phyloP scores from a whole-genome alignment of 2,329 filamentous ascomycete genomes.

The Ceratocystis cubensis region DNA sequence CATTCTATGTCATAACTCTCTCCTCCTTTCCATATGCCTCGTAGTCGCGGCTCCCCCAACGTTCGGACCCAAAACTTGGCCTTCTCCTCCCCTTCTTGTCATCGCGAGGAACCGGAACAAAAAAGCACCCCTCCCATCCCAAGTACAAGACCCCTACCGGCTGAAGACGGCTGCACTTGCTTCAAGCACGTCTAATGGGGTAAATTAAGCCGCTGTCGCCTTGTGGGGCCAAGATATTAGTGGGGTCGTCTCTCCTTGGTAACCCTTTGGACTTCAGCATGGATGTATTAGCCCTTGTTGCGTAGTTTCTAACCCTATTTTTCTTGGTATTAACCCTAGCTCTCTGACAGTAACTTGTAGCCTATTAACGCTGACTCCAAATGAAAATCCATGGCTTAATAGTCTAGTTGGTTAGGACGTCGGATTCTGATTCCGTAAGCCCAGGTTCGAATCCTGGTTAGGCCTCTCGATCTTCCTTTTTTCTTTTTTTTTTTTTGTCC shows the following conservation, averaged over 20 bases:
- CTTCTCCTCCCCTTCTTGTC: neutral
- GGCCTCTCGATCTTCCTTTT: neutral
- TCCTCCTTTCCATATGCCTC: neutral
- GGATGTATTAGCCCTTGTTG: too few species aligned
- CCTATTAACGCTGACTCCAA: neutral
- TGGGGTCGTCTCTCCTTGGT: neutral
- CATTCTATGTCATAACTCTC: neutral
- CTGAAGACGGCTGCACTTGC: constrained; percentile 18
- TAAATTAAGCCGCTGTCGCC: constrained; percentile 17
- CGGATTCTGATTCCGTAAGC: constrained; percentile 8
- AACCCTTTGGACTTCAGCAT: too few species aligned
- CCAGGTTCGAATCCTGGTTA: constrained; percentile 14
- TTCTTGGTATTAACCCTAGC: rapidly evolving
- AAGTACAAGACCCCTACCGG: neutral
- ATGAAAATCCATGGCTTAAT: neutral
- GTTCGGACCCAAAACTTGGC: constrained; percentile 12
- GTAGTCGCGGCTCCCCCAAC: too few species aligned
- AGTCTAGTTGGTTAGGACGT: constrained; percentile 15
- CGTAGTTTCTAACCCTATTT: too few species aligned
- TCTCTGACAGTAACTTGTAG: rapidly evolving
- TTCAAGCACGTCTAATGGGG: constrained; percentile 2
- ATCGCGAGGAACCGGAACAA: constrained; percentile 20
- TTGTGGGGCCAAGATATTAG: neutral
- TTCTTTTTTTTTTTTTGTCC: neutral
- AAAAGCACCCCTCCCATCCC: neutral